Percentiles rank a stretch among this genome's conserved stretches.
phyloP scores from a whole-genome alignment of 805 yeast species.

The Wickerhamomyces canadensis region DNA sequence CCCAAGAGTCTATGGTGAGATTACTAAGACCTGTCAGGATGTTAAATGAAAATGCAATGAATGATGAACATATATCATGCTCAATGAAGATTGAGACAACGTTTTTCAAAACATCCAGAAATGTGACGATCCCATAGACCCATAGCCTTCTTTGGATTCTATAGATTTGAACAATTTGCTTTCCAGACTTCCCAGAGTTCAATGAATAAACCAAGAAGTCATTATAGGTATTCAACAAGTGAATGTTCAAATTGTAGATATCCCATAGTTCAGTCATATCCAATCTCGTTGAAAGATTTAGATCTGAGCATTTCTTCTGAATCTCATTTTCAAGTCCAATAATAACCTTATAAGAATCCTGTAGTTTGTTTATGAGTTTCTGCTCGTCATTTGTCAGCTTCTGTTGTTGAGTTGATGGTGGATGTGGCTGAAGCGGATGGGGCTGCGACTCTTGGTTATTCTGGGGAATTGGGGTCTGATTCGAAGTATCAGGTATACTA shows the following conservation, averaged over 20 bases:
- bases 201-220: conserved; percentile 68
- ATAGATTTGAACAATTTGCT: conserved; percentile 69
- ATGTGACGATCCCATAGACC: conserved; percentile 83
- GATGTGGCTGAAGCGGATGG: not conserved
- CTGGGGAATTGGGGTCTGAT: not conserved
- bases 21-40: conserved; percentile 36
- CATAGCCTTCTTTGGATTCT: conserved; percentile 76
- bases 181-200: conserved; percentile 71
- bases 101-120: conserved; percentile 69
- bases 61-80: conserved; percentile 73
- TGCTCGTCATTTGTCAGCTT: conserved; percentile 50
- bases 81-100: conserved; percentile 68
- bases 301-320: conserved; percentile 63
- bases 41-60: conserved; percentile 65
- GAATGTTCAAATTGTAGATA: conserved; percentile 61
- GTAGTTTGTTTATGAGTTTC: conserved; percentile 60
- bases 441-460: not conserved
- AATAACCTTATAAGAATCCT: conserved; percentile 68
- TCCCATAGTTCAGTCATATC: conserved; percentile 67
- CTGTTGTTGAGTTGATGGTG: conserved; percentile 2
- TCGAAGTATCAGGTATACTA: no score
- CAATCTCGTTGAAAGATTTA: conserved; percentile 46
- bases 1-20: conserved; percentile 46
- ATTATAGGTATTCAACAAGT: conserved; percentile 62
- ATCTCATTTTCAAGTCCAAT: conserved; percentile 63